phyloP scores from a whole-genome alignment of 2,329 filamentous ascomycete species.

The Monilinia fructicola region DNA sequence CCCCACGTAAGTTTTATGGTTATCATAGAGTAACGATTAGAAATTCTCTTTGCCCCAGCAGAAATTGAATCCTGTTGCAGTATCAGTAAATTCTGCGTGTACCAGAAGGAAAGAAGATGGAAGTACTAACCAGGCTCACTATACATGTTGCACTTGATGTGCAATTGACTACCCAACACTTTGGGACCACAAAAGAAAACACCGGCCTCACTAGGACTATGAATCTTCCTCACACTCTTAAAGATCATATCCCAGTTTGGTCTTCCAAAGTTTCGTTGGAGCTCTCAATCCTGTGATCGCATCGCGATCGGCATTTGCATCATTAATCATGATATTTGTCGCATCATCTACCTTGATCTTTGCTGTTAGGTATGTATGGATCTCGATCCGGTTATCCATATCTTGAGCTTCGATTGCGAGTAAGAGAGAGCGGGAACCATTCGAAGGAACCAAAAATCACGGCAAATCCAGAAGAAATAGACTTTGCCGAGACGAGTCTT shows the following conservation, averaged over 20 bases:
- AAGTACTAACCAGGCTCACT: constrained; percentile 71
- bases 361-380: constrained; percentile 84
- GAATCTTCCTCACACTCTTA: constrained; percentile 76
- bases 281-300: constrained; percentile 79
- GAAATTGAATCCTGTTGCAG: constrained; percentile 36
- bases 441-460: constrained; percentile 87
- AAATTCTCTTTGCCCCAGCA: constrained; percentile 54
- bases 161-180: constrained; percentile 70
- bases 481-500: constrained; percentile 80
- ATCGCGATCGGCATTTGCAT: constrained; percentile 79
- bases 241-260: constrained; percentile 94
- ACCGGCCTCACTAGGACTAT: constrained; percentile 69
- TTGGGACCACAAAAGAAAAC: constrained; percentile 88
- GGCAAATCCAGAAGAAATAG: constrained; percentile 91
- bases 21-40: constrained; percentile 36
- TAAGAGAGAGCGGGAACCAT: constrained; percentile 82
- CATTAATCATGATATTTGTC: constrained; percentile 91
- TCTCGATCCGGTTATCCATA: constrained; percentile 79
- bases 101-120: neutral
- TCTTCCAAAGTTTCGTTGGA: constrained; percentile 81
- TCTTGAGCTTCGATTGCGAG: constrained; percentile 86
- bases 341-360: constrained; percentile 84
- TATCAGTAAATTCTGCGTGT: constrained; percentile 20
- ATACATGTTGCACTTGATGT: constrained; percentile 86
- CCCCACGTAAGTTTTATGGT: too few relatives aligned